Conservation (phyloP, 805 yeast species). For the Saccharomycopsis fodiens region DNA sequence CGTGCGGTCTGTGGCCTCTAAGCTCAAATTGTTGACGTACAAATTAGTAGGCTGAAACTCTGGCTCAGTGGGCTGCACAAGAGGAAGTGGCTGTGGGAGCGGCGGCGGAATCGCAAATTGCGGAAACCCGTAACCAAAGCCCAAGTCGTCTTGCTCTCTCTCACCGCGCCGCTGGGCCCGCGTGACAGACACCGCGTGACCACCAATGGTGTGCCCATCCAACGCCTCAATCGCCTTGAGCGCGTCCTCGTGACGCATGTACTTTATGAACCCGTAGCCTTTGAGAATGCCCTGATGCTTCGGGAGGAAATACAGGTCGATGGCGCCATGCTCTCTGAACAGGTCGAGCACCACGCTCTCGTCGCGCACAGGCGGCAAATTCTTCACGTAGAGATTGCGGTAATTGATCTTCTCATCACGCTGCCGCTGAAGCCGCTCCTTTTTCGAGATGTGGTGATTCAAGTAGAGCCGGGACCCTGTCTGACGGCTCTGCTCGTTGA, state of each 20-base stretch:
- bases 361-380: constrained; percentile 34
- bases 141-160: constrained; percentile 18
- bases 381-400: constrained; percentile 47
- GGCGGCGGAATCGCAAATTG: not conserved
- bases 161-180: constrained; percentile 39
- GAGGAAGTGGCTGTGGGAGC: not conserved
- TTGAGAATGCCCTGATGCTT: constrained; percentile 28
- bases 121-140: not conserved
- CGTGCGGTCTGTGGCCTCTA: constrained; percentile 47
- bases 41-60: constrained; percentile 62
- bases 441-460: constrained; percentile 58
- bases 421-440: constrained; percentile 46
- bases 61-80: not conserved
- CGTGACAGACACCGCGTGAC: constrained; percentile 31
- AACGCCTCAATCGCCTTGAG: constrained; percentile 41
- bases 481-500: constrained; percentile 36
- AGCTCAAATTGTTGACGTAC: constrained; percentile 59
- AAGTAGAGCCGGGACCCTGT: constrained; percentile 35
- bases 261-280: constrained; percentile 50
- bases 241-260: constrained; percentile 41
- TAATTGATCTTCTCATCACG: constrained; percentile 40
- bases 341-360: constrained; percentile 34
- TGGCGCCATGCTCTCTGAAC: constrained; percentile 39
- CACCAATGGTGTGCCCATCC: constrained; percentile 35
- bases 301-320: constrained; percentile 50